Evolutionary conservation across 2,329 filamentous ascomycete species (phyloP).

Genomic region (Cordyceps javanica): DNA sequence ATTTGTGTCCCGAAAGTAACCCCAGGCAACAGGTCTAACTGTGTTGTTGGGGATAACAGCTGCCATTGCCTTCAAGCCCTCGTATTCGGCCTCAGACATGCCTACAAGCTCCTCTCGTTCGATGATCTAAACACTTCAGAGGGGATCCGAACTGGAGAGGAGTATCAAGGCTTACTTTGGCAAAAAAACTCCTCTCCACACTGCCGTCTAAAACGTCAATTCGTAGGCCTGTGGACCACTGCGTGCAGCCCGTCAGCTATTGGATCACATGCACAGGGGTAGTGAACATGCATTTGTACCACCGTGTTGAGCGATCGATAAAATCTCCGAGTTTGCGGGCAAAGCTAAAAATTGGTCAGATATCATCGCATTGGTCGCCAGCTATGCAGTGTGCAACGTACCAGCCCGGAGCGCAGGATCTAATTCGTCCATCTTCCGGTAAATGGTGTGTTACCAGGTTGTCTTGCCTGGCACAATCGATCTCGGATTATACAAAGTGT

Average conservation of each 20-base stretch:
- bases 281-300: conserved; percentile 1
- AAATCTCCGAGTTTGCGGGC: not conserved
- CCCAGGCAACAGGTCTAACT: conserved; percentile 18
- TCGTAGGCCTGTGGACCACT: conserved; percentile 12
- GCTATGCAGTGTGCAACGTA: too few species aligned
- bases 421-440: conserved; percentile 1
- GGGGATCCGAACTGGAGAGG: not conserved
- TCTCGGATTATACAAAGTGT: too few species aligned
- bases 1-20: conserved; percentile 10
- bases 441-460: not conserved
- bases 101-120: conserved; percentile 14
- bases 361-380: too few species aligned
- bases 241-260: not conserved
- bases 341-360: not conserved
- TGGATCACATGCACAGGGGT: too few species aligned
- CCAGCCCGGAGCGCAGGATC: conserved; percentile 1
- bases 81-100: conserved; percentile 21
- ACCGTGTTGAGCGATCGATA: conserved; percentile 3
- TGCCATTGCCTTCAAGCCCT: conserved; percentile 17
- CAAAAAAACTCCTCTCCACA: conserved; percentile 12
- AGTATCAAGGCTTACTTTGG: conserved; percentile 8
- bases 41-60: conserved; percentile 18
- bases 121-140: conserved; percentile 13
- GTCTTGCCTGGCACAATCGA: too few species aligned
- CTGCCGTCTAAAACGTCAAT: conserved; percentile 10